Conservation (phyloP, 1,139 yeast genomes). For the Nakaseomyces kungkrabaensis region DNA sequence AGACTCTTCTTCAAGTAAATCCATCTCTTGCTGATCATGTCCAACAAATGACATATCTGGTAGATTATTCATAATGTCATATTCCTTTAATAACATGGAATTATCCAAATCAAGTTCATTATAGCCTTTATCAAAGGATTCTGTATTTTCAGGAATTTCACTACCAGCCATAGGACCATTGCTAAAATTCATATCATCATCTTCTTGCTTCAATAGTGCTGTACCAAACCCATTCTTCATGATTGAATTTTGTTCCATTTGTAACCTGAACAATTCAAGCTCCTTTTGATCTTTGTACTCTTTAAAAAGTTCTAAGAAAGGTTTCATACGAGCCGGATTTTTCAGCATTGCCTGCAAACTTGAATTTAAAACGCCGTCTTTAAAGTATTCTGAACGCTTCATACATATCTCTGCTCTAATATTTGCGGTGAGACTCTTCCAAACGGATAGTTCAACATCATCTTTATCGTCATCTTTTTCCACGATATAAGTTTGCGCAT, state of each 20-base stretch:
- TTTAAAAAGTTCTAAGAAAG: conserved; percentile 24
- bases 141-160: conserved; percentile 8
- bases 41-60: conserved; percentile 59
- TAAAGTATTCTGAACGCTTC: conserved; percentile 58
- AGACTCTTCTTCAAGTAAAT: conserved; percentile 39
- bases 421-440: conserved; percentile 75
- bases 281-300: conserved; percentile 26
- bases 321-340: conserved; percentile 49
- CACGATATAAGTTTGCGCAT: conserved; percentile 26
- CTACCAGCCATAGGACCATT: conserved; percentile 5
- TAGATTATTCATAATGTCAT: conserved; percentile 71
- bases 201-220: conserved; percentile 20
- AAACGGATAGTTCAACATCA: conserved; percentile 63
- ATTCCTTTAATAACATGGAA: conserved; percentile 58
- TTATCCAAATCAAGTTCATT: conserved; percentile 28
- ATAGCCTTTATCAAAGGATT: conserved; percentile 18
- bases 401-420: conserved; percentile 69
- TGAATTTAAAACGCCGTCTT: conserved; percentile 42
- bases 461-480: conserved; percentile 47
- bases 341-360: conserved; percentile 63
- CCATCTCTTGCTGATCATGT: conserved; percentile 39
- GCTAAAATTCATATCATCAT: conserved; percentile 6
- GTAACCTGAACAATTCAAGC: conserved; percentile 20
- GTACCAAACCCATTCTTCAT: conserved; percentile 30
- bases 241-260: conserved; percentile 24